Percentiles rank a stretch among this genome's conserved stretches.
phyloP scores from a whole-genome alignment of 768 basidiomycete genomes.

The Lentinula lateritia region DNA sequence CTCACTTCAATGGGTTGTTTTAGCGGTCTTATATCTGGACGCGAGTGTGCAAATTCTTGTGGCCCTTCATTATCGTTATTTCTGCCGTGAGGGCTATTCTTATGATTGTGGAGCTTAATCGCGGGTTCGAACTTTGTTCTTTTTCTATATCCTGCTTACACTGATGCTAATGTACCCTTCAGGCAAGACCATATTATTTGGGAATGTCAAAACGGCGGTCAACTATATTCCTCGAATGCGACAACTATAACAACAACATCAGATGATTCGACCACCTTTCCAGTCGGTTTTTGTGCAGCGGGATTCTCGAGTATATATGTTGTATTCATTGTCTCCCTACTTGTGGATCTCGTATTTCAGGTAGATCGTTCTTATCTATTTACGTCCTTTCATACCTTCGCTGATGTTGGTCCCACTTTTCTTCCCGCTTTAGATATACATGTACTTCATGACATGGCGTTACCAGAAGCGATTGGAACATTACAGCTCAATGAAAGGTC shows the following conservation, averaged over 20 bases:
- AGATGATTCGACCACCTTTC: slow-evolving; percentile 30
- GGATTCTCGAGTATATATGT: slow-evolving; percentile 58
- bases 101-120: slow-evolving; percentile 70
- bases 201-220: slow-evolving; percentile 71
- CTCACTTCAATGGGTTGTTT: slow-evolving; percentile 13
- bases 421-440: slow-evolving; percentile 49
- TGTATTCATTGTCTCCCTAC: slow-evolving; percentile 58
- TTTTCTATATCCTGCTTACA: slow-evolving; percentile 14
- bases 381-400: slow-evolving; percentile 14
- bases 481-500: slow-evolving; percentile 60
- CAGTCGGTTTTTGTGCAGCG: slow-evolving; percentile 49
- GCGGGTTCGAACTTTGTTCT: slow-evolving; percentile 42
- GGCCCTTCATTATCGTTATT: slow-evolving; percentile 68
- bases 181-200: slow-evolving; percentile 66
- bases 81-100: slow-evolving; percentile 58
- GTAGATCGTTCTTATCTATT: slow-evolving; percentile 27
- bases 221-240: slow-evolving; percentile 47
- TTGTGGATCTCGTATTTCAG: slow-evolving; percentile 66
- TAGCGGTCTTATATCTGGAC: slow-evolving; percentile 70
- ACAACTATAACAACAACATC: slow-evolving; percentile 34
- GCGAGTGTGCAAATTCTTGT: slow-evolving; percentile 57
- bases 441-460: slow-evolving; percentile 73
- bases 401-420: neutral
- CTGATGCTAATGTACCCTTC: slow-evolving; percentile 7
- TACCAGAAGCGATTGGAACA: slow-evolving; percentile 67